Conservation (phyloP, 768 basidiomycete species). For the Macrolepiota albuminosa region DNA sequence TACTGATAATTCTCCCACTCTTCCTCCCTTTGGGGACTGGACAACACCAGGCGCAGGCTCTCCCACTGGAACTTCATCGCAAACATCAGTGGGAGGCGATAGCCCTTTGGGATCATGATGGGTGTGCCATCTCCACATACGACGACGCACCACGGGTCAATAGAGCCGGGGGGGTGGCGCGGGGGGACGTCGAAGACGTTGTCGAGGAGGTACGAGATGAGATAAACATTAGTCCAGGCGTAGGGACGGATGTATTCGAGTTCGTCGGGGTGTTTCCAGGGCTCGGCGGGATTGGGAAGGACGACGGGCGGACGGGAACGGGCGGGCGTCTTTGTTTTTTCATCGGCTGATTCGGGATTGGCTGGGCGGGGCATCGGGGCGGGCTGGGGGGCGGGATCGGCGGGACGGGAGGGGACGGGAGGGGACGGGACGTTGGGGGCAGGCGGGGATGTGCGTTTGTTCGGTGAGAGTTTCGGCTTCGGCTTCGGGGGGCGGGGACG, state of each 20-base stretch:
- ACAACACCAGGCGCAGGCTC: constrained; percentile 34
- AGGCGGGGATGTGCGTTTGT: background rate
- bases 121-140: constrained; percentile 14
- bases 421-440: background rate
- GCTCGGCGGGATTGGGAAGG: constrained; percentile 8
- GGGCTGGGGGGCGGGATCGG: background rate
- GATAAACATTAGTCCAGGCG: constrained; percentile 26
- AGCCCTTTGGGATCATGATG: constrained; percentile 29
- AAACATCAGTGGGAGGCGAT: constrained; percentile 42
- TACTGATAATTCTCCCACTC: constrained; percentile 40
- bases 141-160: constrained; percentile 17
- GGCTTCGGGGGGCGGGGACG: constrained; percentile 1
- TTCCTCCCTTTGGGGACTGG: constrained; percentile 23
- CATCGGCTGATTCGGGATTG: background rate
- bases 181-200: constrained; percentile 33
- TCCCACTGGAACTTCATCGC: constrained; percentile 41
- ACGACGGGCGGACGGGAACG: background rate
- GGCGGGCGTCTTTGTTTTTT: background rate
- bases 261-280: constrained; percentile 38
- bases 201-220: constrained; percentile 28
- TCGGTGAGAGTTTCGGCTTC: background rate
- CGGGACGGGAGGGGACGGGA: background rate
- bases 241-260: constrained; percentile 29
- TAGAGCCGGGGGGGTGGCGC: constrained; percentile 12
- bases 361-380: too few relatives aligned